phyloP scores from a whole-genome alignment of 495 filamentous ascomycete genomes.

The Clohesyomyces aquaticus region DNA sequence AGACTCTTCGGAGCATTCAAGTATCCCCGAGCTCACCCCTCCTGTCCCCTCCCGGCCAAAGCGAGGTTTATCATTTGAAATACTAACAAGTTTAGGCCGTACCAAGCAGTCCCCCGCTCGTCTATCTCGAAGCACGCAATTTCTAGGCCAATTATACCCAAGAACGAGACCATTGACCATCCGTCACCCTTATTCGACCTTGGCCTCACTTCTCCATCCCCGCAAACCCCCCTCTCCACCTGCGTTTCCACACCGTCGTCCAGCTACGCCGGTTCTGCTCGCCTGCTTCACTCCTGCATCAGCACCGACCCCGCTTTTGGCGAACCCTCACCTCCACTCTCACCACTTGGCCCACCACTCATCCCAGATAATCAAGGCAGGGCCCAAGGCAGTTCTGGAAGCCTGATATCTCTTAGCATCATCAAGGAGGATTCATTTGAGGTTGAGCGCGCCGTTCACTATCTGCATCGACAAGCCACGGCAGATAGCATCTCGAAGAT shows the following conservation, averaged over 20 bases:
- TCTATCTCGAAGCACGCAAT: slow-evolving; percentile 12
- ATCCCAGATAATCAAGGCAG: too few species aligned
- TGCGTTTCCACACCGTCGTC: not conserved
- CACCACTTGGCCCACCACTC: not conserved
- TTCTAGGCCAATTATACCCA: slow-evolving; percentile 12
- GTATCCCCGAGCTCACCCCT: too few species aligned
- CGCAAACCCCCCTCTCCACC: not conserved
- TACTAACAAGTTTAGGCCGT: slow-evolving; percentile 12
- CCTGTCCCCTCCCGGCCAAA: slow-evolving; percentile 3
- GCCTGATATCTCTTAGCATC: not conserved
- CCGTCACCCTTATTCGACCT: slow-evolving; percentile 1
- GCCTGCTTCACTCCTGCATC: not conserved
- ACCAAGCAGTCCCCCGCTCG: slow-evolving; percentile 5
- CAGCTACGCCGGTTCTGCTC: not conserved
- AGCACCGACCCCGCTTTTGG: not conserved
- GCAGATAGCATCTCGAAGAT: slow-evolving; percentile 8
- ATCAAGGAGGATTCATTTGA: slow-evolving; percentile 12
- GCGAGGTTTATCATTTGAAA: slow-evolving; percentile 18
- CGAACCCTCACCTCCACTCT: not conserved
- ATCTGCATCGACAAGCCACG: not conserved
- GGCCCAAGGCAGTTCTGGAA: not conserved
- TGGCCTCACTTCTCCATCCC: slow-evolving; percentile 1
- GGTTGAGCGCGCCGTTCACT: not conserved
- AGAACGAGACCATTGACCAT: not conserved
- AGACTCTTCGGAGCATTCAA: not conserved